phyloP scores from a whole-genome alignment of 192 early-diverging fungal species.

The Diversispora epigaea region DNA sequence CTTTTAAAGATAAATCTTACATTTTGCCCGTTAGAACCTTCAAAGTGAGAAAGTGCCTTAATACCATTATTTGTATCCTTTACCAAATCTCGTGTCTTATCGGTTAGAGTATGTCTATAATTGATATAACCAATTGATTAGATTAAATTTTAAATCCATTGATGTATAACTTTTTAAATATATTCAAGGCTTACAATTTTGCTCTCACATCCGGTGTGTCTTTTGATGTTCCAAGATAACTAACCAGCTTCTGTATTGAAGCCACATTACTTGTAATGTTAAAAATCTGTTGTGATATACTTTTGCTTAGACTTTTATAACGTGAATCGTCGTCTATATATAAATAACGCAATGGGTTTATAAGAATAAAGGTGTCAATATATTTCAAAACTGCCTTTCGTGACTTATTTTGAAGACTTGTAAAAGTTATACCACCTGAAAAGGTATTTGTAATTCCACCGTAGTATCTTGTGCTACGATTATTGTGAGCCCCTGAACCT shows the following conservation, averaged over 20 bases:
- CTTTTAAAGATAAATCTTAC: slow-evolving; percentile 29
- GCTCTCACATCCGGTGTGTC: slow-evolving; percentile 76
- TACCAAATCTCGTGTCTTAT: slow-evolving; percentile 77
- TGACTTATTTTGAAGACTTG: too few relatives aligned
- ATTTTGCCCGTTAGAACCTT: slow-evolving; percentile 41
- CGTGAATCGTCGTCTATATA: too few relatives aligned
- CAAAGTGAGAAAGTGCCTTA: slow-evolving; percentile 68
- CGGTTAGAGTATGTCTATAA: slow-evolving; percentile 71
- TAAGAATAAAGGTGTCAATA: too few relatives aligned
- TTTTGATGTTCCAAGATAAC: slow-evolving; percentile 69
- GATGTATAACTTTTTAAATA: neutral
- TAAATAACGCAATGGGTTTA: too few relatives aligned
- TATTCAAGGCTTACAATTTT: slow-evolving; percentile 59
- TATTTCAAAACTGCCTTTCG: too few relatives aligned
- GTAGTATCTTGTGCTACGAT: too few relatives aligned
- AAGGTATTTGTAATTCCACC: too few relatives aligned
- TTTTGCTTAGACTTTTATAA: too few relatives aligned
- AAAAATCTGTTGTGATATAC: slow-evolving; percentile 50
- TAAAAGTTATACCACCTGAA: too few relatives aligned
- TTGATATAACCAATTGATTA: neutral
- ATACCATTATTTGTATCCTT: slow-evolving; percentile 75
- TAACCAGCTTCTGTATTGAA: slow-evolving; percentile 75
- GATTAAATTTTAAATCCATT: neutral
- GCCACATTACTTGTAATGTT: slow-evolving; percentile 83
- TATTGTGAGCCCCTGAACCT: too few relatives aligned